phyloP scores from a whole-genome alignment of 1,139 yeast species.

The Hansenula lynferdii region DNA sequence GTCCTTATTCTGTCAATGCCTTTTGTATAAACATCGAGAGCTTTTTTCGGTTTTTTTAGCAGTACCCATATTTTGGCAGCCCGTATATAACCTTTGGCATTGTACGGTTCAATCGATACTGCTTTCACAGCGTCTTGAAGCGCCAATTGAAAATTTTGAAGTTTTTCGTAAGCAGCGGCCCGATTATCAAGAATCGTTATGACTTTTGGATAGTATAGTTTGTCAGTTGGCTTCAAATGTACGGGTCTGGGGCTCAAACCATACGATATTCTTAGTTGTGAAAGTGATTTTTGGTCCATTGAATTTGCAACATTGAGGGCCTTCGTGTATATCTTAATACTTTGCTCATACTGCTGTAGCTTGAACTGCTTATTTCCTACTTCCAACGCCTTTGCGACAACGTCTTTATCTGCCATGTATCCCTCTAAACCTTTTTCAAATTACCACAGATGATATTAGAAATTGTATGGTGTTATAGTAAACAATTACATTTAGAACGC shows the following conservation, averaged over 20 bases:
- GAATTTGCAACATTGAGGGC: constrained; percentile 16
- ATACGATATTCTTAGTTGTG: constrained; percentile 6
- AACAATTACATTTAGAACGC: no score
- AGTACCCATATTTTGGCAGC: constrained; percentile 39
- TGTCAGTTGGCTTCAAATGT: constrained; percentile 8
- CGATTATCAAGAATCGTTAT: constrained; percentile 35
- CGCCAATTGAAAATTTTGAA: constrained; percentile 37
- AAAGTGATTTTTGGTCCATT: constrained; percentile 10
- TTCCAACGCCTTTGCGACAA: constrained; percentile 10
- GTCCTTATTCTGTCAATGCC: constrained; percentile 31
- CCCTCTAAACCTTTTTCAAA: no score
- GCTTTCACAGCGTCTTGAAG: constrained; percentile 40
- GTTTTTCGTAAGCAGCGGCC: constrained; percentile 56
- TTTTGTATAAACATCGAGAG: constrained; percentile 36
- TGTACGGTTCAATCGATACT: constrained; percentile 44
- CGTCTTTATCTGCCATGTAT: not conserved
- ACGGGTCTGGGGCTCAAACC: constrained; percentile 13
- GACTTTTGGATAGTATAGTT: constrained; percentile 26
- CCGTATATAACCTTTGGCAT: constrained; percentile 57
- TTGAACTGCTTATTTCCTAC: constrained; percentile 15
- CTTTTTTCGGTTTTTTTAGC: constrained; percentile 32
- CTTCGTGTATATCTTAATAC: constrained; percentile 13
- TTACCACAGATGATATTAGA: no score
- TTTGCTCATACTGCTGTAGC: constrained; percentile 11
- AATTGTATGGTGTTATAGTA: no score